These are phyloP conservation scores for Ambrosia trifida DNA, from an alignment of 129 eudicot genomes.

Conservation along the genomic window DNA sequence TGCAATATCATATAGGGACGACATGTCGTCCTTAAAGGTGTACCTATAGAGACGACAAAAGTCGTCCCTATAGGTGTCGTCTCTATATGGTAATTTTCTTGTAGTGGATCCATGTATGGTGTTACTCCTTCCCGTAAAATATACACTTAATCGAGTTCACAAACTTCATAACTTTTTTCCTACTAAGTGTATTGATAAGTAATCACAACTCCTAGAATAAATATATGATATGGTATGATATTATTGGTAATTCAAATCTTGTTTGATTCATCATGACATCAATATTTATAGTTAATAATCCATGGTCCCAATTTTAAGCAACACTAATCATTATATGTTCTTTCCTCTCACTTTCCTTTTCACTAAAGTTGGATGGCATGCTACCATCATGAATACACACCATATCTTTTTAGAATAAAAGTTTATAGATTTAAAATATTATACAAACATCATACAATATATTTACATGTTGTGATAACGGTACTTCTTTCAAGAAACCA, in stretches of 20 bases:
- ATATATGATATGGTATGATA: background rate
- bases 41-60: too few species aligned
- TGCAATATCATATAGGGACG: too few species aligned
- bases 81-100: too few species aligned
- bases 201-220: too few species aligned
- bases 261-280: conserved; percentile 7
- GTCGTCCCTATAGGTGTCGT: too few species aligned
- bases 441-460: conserved; percentile 18
- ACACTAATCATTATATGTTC: conserved; percentile 29
- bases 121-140: too few species aligned
- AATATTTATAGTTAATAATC: background rate
- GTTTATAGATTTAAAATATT: conserved; percentile 3
- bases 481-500: conserved; percentile 6
- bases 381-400: conserved; percentile 30
- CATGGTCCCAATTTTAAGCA: conserved; percentile 21
- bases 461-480: conserved; percentile 8
- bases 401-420: conserved; percentile 14
- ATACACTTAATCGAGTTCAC: background rate
- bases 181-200: background rate
- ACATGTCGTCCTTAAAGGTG: too few species aligned
- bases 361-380: conserved; percentile 30
- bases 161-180: background rate
- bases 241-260: conserved; percentile 19
- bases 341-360: conserved; percentile 31
- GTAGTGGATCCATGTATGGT: too few species aligned